Evolutionary conservation across 441 rosid genomes (phyloP), one percentile per base, ranked within the genome.

Genomic region (Euphorbia schlechtendalii): DNA sequence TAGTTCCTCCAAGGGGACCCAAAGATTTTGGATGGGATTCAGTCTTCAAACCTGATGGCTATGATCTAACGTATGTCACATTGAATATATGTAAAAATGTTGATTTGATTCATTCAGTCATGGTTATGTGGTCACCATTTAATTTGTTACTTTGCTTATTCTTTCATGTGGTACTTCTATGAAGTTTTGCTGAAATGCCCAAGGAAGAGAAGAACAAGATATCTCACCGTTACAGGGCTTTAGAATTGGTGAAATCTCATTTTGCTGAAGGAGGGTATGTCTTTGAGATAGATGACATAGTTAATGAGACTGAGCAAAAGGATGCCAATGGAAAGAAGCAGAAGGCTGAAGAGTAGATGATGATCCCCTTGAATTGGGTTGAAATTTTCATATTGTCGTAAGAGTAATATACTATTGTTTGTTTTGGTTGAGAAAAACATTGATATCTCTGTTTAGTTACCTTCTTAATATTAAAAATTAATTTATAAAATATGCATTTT

Each of bases 21-120:
- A 79, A 71, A 54, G 94, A 87, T 76, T 94, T 94, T 67, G 99
- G 98, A 67, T 94, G 96, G 99, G 99, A 89, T 81, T 94, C 98
- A 34, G 76, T 94, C 71, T 94, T 94, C 74, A 86, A 91, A 76
- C 99, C 96, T 3, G 93, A 91, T 66, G 96, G 87, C 69, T 86
- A 87, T 67, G 84, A 86, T 34, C 85, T 77, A 71, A 94, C 96
- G 96, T 89, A 81, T 54, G 75, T 61, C 21, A 25, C 5, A 14
- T n/a, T n/a, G n/a, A n/a, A n/a, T n/a, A n/a, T n/a, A n/a, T n/a
- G n/a, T n/a, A n/a, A n/a, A n/a, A n/a, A 10, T 51, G 1, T 8
- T 51, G 1, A 18, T 24, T 63, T 10, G 11, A 12, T 59, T 70
- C 41, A 0, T n/a, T 14, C 0, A 3, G 5, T 51, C 14, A 1